A percentile compares a stretch with the other conserved stretches of the same genome.
These are phyloP conservation scores for Tubosaeta brunneosetosa DNA, from an alignment of 768 basidiomycete genomes.

Conservation along the genomic window DNA sequence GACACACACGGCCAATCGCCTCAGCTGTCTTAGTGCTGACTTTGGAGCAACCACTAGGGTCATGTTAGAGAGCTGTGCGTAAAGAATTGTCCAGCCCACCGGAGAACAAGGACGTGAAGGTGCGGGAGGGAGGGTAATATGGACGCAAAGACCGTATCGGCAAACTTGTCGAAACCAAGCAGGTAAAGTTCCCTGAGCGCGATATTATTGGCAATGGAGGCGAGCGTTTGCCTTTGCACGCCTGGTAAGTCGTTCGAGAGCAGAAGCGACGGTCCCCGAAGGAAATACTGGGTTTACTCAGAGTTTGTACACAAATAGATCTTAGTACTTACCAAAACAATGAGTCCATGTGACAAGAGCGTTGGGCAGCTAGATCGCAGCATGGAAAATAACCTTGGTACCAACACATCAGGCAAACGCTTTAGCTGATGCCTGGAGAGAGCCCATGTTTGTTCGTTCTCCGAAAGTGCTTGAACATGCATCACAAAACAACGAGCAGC, in stretches of 20 bases:
- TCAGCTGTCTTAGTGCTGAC: conserved; percentile 47
- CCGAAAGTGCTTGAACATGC: conserved; percentile 38
- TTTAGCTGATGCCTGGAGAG: conserved; percentile 38
- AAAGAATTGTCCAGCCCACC: conserved; percentile 36
- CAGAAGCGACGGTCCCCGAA: conserved; percentile 48
- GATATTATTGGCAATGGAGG: conserved; percentile 32
- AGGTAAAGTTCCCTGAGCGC: conserved; percentile 47
- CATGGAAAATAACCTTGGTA: conserved; percentile 48
- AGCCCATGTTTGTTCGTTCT: conserved; percentile 37
- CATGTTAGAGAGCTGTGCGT: conserved; percentile 13
- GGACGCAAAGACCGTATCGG: conserved; percentile 49
- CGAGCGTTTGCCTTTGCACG: conserved; percentile 47
- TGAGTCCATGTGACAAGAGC: conserved; percentile 49
- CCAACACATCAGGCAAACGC: conserved; percentile 47
- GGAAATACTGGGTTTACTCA: conserved; percentile 40
- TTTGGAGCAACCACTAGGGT: conserved; percentile 53
- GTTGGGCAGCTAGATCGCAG: conserved; percentile 47
- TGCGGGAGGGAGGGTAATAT: conserved; percentile 41
- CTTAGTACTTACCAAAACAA: conserved; percentile 54
- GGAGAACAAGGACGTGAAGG: conserved; percentile 47
- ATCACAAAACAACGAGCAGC: conserved; percentile 51
- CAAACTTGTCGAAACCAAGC: conserved; percentile 46
- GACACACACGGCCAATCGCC: conserved; percentile 40
- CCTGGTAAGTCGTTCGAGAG: conserved; percentile 49
- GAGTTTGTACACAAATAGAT: not conserved